These are phyloP conservation scores for Themeda triandra DNA, from an alignment of 176 grass and related monocot genomes.

Conservation along the genomic window DNA sequence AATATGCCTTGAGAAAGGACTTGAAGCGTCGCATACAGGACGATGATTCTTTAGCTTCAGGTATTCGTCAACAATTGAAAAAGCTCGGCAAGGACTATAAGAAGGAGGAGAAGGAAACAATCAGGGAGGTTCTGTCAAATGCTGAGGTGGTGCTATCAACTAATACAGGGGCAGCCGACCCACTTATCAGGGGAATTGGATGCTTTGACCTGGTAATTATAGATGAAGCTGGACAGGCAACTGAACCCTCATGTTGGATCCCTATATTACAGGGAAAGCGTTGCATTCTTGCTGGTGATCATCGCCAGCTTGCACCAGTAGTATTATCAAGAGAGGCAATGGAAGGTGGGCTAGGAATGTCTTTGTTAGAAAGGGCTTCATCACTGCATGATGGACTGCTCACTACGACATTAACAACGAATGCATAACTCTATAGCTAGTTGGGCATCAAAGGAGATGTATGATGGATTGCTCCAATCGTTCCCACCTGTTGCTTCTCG, in stretches of 20 bases:
- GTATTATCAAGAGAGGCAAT: conserved; percentile 81
- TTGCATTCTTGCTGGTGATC: conserved; percentile 82
- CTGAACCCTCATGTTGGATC: conserved; percentile 90
- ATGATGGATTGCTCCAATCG: conserved; percentile 61
- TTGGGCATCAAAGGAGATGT: conserved; percentile 94
- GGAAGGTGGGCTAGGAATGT: conserved; percentile 75
- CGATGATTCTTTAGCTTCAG: conserved; percentile 53
- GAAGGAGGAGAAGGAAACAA: conserved; percentile 78
- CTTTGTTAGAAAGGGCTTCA: conserved; percentile 86
- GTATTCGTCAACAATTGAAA: conserved; percentile 67
- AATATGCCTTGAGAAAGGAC: conserved; percentile 77
- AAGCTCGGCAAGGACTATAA: conserved; percentile 71
- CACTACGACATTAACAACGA: conserved; percentile 58
- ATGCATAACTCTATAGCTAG: conserved; percentile 89
- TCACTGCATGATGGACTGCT: conserved; percentile 60
- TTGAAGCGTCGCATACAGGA: conserved; percentile 65
- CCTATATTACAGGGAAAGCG: conserved; percentile 83
- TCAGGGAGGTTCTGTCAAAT: conserved; percentile 62
- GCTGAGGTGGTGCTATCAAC: conserved; percentile 82
- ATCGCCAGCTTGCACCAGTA: conserved; percentile 75
- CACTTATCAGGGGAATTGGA: conserved; percentile 61
- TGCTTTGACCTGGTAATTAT: conserved; percentile 86
- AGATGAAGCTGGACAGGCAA: conserved; percentile 91
- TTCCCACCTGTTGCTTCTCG: conserved; percentile 56
- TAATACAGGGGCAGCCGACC: conserved; percentile 80